A percentile compares a stretch with the other conserved stretches of the same genome.
Evolutionary conservation across 2,329 filamentous ascomycete genomes (phyloP).

Genomic region (Trichoderma koningiopsis): DNA sequence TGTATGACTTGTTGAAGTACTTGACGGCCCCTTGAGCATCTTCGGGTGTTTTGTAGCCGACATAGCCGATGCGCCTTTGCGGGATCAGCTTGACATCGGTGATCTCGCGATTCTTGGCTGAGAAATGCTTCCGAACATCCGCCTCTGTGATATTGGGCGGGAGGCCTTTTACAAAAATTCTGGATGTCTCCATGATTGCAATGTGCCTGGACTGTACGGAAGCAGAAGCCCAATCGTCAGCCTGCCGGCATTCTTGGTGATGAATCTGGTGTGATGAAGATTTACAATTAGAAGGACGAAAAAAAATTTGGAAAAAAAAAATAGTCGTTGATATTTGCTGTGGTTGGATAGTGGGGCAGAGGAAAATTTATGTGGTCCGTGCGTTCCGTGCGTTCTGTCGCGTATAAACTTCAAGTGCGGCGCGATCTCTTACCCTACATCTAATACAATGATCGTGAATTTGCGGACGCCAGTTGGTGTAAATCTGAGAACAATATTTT

Average conservation of each 20-base stretch:
- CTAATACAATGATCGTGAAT: not conserved
- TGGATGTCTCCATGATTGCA: slow-evolving; percentile 60
- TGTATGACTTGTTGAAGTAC: slow-evolving; percentile 94
- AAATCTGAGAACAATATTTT: not conserved
- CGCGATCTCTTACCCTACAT: slow-evolving; percentile 7
- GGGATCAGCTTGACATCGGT: slow-evolving; percentile 93
- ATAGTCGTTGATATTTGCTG: slow-evolving; percentile 13
- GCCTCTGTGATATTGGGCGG: slow-evolving; percentile 83
- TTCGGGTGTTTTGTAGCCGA: slow-evolving; percentile 84
- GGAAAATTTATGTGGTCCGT: slow-evolving; percentile 24
- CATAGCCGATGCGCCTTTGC: slow-evolving; percentile 88
- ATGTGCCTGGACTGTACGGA: not conserved
- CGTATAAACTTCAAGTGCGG: not conserved
- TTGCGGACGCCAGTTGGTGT: not conserved
- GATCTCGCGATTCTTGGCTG: slow-evolving; percentile 68
- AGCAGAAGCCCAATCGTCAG: not conserved
- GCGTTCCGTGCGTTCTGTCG: slow-evolving; percentile 24
- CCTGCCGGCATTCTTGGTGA: slow-evolving; percentile 2
- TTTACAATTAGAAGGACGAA: slow-evolving; percentile 16
- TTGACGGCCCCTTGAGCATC: slow-evolving; percentile 82
- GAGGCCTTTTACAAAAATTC: slow-evolving; percentile 77
- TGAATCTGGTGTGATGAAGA: not conserved
- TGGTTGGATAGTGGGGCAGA: slow-evolving; percentile 20
- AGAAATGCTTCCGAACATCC: slow-evolving; percentile 88
- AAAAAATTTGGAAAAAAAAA: slow-evolving; percentile 11